Evolutionary conservation across 805 yeast genomes (phyloP).

Genomic region (Diddensiella santjacobensis): DNA sequence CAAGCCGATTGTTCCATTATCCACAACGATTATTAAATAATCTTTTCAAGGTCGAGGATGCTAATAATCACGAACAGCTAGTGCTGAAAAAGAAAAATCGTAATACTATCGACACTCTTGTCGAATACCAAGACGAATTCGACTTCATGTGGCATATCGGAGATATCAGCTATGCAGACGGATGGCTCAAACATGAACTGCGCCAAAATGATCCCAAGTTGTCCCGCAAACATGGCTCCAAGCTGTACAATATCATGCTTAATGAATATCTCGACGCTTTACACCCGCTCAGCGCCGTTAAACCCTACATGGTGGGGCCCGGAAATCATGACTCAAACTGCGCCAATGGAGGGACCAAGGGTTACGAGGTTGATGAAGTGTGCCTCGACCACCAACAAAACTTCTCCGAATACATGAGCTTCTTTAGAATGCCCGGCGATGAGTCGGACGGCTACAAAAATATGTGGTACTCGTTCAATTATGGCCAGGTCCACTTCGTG

Average conservation of each 20-base stretch:
- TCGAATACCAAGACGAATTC: constrained; percentile 18
- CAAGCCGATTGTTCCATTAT: constrained; percentile 1
- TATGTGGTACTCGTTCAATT: constrained; percentile 35
- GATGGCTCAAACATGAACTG: constrained; percentile 27
- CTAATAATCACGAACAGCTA: constrained; percentile 7
- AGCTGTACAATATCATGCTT: constrained; percentile 17
- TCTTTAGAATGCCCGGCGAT: constrained; percentile 31
- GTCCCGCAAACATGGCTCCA: constrained; percentile 5
- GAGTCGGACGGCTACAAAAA: constrained; percentile 30
- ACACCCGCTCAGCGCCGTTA: constrained; percentile 10
- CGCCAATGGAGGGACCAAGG: constrained; percentile 15
- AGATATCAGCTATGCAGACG: constrained; percentile 33
- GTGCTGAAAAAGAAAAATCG: not conserved
- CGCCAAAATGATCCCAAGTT: not conserved
- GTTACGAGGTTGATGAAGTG: constrained; percentile 13
- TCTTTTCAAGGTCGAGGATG: constrained; percentile 4
- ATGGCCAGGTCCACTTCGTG: constrained; percentile 33
- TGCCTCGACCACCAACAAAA: constrained; percentile 29
- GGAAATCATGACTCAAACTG: constrained; percentile 26
- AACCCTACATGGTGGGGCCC: constrained; percentile 25
- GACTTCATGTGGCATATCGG: constrained; percentile 30
- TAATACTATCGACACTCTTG: constrained; percentile 24
- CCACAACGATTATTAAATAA: constrained; percentile 3
- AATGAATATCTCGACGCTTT: constrained; percentile 18
- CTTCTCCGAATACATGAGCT: constrained; percentile 29